These are phyloP conservation scores for Maudiozyma bulderi DNA, from an alignment of 805 yeast genomes.

Conservation along the genomic window DNA sequence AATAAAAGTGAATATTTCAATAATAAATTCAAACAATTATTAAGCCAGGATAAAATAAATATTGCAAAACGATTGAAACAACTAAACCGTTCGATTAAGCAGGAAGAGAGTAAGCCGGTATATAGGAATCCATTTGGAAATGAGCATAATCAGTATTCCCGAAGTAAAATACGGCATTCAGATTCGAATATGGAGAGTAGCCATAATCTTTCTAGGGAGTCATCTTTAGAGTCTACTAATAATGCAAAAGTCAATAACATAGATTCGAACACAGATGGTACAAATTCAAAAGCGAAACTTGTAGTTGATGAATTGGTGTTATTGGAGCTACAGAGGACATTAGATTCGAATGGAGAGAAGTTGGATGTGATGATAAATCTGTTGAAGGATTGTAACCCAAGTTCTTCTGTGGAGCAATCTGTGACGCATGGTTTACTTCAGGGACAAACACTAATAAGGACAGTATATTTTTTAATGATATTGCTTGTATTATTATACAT, in stretches of 20 bases:
- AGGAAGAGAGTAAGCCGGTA: too few relatives aligned
- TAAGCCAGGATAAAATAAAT: constrained; percentile 8
- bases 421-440: background rate
- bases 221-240: too few relatives aligned
- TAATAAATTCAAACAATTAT: constrained; percentile 11
- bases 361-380: constrained; percentile 20
- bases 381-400: constrained; percentile 4
- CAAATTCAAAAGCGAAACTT: too few relatives aligned
- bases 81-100: background rate
- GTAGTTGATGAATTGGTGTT: background rate
- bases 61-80: constrained; percentile 14
- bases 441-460: constrained; percentile 15
- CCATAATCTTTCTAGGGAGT: too few relatives aligned
- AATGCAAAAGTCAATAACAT: too few relatives aligned
- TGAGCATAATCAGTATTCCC: too few relatives aligned
- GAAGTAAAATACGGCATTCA: too few relatives aligned
- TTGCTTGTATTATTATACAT: constrained; percentile 23
- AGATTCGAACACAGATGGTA: too few relatives aligned
- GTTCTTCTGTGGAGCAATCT: background rate
- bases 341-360: constrained; percentile 15
- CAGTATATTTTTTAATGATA: background rate
- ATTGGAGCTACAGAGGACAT: constrained; percentile 11
- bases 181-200: too few relatives aligned
- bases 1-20: constrained; percentile 8
- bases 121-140: too few relatives aligned